Evolutionary conservation across 2,329 filamentous ascomycete species (phyloP).

Genomic region (Fusarium transvaalense): DNA sequence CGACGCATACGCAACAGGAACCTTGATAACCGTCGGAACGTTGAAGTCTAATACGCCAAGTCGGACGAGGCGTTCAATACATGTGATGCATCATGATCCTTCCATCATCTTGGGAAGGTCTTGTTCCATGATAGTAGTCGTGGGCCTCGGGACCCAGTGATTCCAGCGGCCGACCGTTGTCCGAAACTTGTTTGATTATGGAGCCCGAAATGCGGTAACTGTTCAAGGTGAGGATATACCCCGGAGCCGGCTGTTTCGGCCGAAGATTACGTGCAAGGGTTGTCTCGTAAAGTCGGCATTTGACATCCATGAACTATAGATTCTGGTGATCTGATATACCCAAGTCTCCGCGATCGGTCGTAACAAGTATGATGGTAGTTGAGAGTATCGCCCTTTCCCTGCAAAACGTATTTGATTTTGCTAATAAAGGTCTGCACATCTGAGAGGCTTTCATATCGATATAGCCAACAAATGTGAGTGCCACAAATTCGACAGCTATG

Average conservation of each 20-base stretch:
- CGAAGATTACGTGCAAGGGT: neutral
- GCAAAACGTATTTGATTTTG: neutral
- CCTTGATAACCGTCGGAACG: neutral
- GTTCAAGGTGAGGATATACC: neutral
- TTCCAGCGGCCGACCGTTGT: slow-evolving; percentile 10
- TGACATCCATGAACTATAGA: neutral
- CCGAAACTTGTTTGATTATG: neutral
- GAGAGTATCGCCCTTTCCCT: neutral
- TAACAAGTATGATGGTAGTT: neutral
- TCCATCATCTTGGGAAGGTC: neutral
- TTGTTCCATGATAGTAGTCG: neutral
- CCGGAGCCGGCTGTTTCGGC: slow-evolving; percentile 12
- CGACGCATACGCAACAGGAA: slow-evolving; percentile 2
- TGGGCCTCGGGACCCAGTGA: neutral
- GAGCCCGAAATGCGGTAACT: neutral
- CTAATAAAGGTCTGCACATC: too few species aligned
- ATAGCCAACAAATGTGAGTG: too few species aligned
- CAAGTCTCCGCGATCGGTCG: neutral
- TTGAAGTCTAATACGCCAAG: slow-evolving; percentile 8
- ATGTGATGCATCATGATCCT: neutral
- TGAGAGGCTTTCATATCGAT: too few species aligned
- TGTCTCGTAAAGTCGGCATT: neutral
- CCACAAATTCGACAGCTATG: too few species aligned
- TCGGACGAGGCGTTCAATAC: neutral
- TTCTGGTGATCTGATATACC: neutral